Conservation (phyloP, 2,329 filamentous ascomycete genomes). For the Grosmannia penicillata region DNA sequence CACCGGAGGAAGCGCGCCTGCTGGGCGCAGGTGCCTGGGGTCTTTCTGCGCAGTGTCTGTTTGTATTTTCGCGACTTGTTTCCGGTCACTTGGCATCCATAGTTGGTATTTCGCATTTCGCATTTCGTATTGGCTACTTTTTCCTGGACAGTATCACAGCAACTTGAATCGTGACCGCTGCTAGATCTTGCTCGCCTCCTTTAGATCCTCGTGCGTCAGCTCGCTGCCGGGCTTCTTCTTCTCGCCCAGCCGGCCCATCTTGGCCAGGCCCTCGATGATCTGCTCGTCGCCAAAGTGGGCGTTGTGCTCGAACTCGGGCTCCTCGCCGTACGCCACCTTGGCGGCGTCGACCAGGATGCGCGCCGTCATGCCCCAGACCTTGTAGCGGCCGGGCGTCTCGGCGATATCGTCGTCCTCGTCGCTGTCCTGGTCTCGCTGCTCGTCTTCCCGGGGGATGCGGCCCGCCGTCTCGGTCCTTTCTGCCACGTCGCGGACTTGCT, state of each 20-base stretch:
- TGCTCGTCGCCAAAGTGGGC: constrained; percentile 35
- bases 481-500: not conserved
- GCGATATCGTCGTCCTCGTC: constrained; percentile 9
- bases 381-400: constrained; percentile 42
- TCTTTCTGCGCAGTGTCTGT: too few relatives aligned
- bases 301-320: constrained; percentile 70
- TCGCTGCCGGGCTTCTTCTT: constrained; percentile 25
- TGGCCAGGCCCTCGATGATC: constrained; percentile 30
- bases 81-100: too few relatives aligned
- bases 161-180: too few relatives aligned
- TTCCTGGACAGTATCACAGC: too few relatives aligned
- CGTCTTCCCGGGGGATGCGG: constrained; percentile 3
- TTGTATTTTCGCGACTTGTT: too few relatives aligned
- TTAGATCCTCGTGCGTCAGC: constrained; percentile 19
- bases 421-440: constrained; percentile 1
- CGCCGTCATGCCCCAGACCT: constrained; percentile 92
- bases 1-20: too few relatives aligned
- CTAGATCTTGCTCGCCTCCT: constrained; percentile 24
- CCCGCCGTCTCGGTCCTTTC: not conserved
- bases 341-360: constrained; percentile 81
- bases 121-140: too few relatives aligned
- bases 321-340: constrained; percentile 64
- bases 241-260: constrained; percentile 28
- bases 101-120: too few relatives aligned
- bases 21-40: too few relatives aligned